Conservation (phyloP, 495 filamentous ascomycete species). For the Pseudevernia furfuracea region DNA sequence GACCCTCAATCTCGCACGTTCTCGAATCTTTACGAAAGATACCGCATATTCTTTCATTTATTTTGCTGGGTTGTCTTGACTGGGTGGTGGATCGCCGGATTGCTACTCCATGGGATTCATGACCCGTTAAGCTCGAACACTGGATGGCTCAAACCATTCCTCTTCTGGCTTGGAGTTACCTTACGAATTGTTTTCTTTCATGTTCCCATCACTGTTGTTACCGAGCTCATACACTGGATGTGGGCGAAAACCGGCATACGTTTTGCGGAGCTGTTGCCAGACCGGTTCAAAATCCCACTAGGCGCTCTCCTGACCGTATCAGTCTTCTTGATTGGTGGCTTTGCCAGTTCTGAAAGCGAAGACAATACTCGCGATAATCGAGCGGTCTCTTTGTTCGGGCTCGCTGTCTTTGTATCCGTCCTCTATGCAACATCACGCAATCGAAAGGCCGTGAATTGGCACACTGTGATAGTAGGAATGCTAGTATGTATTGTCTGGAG, state of each 20-base stretch:
- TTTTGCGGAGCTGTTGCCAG: conserved; percentile 49
- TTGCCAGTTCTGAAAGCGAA: conserved; percentile 57
- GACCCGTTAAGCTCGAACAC: conserved; percentile 40
- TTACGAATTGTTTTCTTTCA: conserved; percentile 68
- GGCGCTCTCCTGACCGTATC: conserved; percentile 54
- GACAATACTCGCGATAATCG: conserved; percentile 60
- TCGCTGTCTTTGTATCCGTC: conserved; percentile 58
- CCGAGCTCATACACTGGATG: conserved; percentile 53
- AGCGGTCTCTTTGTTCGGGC: conserved; percentile 55
- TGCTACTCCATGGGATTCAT: conserved; percentile 58
- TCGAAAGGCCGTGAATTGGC: conserved; percentile 56
- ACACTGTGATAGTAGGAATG: conserved; percentile 78
- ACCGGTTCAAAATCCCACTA: conserved; percentile 50
- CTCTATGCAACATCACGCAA: conserved; percentile 66
- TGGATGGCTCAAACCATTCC: conserved; percentile 78
- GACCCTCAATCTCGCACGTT: conserved; percentile 29
- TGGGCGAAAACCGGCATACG: conserved; percentile 57
- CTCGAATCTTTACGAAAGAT: conserved; percentile 34
- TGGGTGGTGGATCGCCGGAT: conserved; percentile 80
- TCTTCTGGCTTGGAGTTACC: conserved; percentile 68
- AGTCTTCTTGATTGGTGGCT: conserved; percentile 67
- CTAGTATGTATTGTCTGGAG: conserved; percentile 8
- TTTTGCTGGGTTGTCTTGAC: conserved; percentile 52
- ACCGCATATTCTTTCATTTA: conserved; percentile 40
- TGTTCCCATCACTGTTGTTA: conserved; percentile 57